Percentiles rank a stretch among this genome's conserved stretches.
Conservation (phyloP, 148 eudicot species). For the Bassia scoparia region DNA sequence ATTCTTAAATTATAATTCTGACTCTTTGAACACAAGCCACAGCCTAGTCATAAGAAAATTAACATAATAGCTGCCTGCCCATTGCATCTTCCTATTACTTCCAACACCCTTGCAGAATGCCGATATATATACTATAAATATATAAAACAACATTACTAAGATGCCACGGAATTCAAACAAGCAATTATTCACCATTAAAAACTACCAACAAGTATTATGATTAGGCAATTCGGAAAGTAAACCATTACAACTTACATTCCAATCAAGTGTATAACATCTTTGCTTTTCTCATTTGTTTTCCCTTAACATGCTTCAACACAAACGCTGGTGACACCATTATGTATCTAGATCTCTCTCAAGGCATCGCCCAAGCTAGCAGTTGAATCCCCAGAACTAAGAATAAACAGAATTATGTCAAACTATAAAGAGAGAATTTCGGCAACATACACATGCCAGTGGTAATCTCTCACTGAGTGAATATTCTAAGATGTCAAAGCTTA, state of each 20-base stretch:
- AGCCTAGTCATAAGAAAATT: not conserved
- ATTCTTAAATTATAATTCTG: too few species aligned
- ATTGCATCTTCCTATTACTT: not conserved
- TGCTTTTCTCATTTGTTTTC: constrained; percentile 61
- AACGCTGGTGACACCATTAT: constrained; percentile 33
- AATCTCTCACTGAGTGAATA: too few species aligned
- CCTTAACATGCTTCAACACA: constrained; percentile 65
- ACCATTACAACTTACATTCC: constrained; percentile 61
- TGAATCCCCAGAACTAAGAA: constrained; percentile 66
- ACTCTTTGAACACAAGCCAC: too few species aligned
- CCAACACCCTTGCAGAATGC: not conserved
- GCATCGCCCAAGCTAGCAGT: constrained; percentile 65
- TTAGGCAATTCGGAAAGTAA: not conserved
- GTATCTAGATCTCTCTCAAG: constrained; percentile 35
- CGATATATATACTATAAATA: too few species aligned
- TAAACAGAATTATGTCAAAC: constrained; percentile 2
- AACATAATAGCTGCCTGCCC: not conserved
- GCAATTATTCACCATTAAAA: not conserved
- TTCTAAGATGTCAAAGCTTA: not conserved
- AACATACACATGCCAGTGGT: too few species aligned
- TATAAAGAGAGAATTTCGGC: not conserved
- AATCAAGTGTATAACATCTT: constrained; percentile 70
- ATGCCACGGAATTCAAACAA: not conserved
- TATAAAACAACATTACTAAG: not conserved
- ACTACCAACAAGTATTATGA: constrained; percentile 5